A percentile compares a stretch with the other conserved stretches of the same genome.
phyloP scores from a whole-genome alignment of 306 rosid genomes.

The Betula pendula region DNA sequence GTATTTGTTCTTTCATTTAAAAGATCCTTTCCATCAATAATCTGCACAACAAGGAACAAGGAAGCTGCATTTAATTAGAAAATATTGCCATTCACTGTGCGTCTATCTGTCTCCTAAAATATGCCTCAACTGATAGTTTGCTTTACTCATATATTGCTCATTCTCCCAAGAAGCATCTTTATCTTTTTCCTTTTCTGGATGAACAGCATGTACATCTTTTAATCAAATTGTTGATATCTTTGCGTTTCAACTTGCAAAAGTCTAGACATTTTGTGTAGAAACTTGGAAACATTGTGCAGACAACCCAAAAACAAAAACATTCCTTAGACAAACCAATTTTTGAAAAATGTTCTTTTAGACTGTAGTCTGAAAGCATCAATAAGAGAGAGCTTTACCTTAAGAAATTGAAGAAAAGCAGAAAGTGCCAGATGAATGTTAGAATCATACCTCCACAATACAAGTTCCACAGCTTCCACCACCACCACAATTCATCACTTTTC shows the following conservation, averaged over 20 bases:
- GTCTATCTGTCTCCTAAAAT: neutral
- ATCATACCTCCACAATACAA: slow-evolving; percentile 77
- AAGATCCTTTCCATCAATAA: slow-evolving; percentile 72
- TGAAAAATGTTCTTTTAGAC: slow-evolving; percentile 8
- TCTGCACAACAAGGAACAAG: slow-evolving; percentile 44
- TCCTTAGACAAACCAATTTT: neutral
- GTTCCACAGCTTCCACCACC: slow-evolving; percentile 97
- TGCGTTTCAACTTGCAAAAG: neutral
- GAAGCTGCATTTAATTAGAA: slow-evolving; percentile 6
- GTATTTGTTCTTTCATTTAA: slow-evolving; percentile 91
- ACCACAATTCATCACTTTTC: slow-evolving; percentile 93
- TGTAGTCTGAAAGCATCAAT: neutral
- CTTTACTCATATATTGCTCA: neutral
- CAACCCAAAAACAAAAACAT: neutral
- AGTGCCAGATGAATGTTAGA: neutral
- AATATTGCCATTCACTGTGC: neutral
- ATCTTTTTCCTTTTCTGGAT: neutral
- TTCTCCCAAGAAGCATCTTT: neutral
- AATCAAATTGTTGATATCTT: neutral
- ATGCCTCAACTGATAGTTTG: neutral
- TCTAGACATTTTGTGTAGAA: neutral
- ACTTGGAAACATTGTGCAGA: neutral
- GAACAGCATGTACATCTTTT: neutral
- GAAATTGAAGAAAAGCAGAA: neutral
- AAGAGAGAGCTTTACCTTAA: neutral